Conservation (phyloP, 148 eudicot genomes). For the Vaccinium darrowii region DNA sequence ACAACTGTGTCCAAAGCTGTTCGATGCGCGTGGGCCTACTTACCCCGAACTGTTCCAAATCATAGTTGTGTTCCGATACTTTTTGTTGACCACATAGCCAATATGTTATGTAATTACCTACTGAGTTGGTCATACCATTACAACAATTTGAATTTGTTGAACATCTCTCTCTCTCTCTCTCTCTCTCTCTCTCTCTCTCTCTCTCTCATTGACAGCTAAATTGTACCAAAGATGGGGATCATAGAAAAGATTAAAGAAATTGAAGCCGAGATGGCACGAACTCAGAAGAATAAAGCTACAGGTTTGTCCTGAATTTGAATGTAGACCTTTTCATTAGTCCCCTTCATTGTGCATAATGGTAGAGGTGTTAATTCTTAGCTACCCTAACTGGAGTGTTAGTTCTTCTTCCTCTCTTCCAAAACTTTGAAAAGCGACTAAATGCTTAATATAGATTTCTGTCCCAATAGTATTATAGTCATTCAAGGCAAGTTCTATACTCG, state of each 20-base stretch:
- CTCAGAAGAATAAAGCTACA: conserved; percentile 99
- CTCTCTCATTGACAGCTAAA: conserved; percentile 24
- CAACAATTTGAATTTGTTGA: not conserved
- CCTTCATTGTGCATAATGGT: conserved; percentile 2
- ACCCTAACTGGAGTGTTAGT: not conserved
- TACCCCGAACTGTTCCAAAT: no score
- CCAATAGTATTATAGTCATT: not conserved
- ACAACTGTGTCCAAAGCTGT: no score
- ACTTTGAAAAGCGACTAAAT: not conserved
- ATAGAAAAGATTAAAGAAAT: conserved; percentile 94
- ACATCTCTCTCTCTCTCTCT: conserved; percentile 10
- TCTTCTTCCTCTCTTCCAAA: not conserved
- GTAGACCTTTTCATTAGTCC: not conserved
- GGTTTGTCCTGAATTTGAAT: conserved; percentile 35
- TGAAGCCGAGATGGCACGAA: conserved; percentile 99
- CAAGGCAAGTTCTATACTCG: not conserved
- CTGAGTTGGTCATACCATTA: not conserved
- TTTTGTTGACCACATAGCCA: not conserved
- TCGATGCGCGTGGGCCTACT: no score
- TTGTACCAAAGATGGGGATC: conserved; percentile 72
- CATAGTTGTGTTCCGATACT: no score
- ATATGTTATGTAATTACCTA: not conserved
- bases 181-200: conserved; percentile 6
- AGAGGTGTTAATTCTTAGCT: not conserved
- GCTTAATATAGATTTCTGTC: not conserved